Conservation (phyloP, 2,329 filamentous ascomycete species). For the Cercospora sesami region DNA sequence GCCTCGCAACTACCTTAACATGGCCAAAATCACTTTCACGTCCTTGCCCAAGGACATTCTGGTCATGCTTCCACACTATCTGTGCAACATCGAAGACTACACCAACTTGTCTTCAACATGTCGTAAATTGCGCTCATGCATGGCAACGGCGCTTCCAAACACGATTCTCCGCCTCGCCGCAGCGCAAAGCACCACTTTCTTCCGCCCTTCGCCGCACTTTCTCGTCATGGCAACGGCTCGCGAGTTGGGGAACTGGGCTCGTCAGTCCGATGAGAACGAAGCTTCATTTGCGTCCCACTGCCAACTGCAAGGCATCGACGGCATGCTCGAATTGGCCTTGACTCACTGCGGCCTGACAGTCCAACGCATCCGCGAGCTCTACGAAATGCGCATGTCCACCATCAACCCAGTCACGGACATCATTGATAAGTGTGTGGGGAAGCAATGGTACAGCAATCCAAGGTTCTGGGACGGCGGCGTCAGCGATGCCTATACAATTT, state of each 20-base stretch:
- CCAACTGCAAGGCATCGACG: conserved; percentile 36
- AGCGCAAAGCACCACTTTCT: conserved; percentile 40
- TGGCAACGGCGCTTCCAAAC: conserved; percentile 28
- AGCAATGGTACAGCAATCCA: conserved; percentile 32
- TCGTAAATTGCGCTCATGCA: conserved; percentile 31
- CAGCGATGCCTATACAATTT: conserved; percentile 35
- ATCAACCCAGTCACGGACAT: conserved; percentile 39
- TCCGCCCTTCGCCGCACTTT: conserved; percentile 42
- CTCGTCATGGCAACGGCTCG: conserved; percentile 39
- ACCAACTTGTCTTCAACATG: conserved; percentile 36
- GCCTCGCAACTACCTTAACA: background rate
- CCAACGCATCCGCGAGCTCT: conserved; percentile 36
- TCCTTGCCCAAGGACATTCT: conserved; percentile 28
- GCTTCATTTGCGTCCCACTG: conserved; percentile 22
- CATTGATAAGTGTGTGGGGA: conserved; percentile 39
- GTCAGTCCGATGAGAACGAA: conserved; percentile 30
- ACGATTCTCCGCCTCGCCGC: conserved; percentile 39
- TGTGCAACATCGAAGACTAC: conserved; percentile 41
- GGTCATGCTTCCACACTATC: conserved; percentile 24
- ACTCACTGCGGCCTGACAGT: conserved; percentile 37
- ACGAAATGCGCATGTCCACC: conserved; percentile 35
- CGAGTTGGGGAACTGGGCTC: conserved; percentile 40
- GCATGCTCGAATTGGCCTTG: conserved; percentile 37
- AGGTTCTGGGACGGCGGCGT: conserved; percentile 40
- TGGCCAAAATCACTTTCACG: background rate